These are phyloP conservation scores for Misopates orontium DNA, from an alignment of 257 asterid species.

Conservation along the genomic window DNA sequence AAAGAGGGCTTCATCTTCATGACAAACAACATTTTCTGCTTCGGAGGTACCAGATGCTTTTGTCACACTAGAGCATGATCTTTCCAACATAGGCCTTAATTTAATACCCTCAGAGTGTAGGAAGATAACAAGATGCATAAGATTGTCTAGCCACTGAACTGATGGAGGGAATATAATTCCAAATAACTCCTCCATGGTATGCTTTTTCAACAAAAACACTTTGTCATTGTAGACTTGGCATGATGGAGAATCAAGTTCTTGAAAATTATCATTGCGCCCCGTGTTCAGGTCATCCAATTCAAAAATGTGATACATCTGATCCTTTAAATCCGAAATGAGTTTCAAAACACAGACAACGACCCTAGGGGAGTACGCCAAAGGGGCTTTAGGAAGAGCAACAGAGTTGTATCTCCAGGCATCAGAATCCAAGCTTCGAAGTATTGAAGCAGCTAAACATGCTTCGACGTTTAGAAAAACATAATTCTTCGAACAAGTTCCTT, in stretches of 20 bases:
- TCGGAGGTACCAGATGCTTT: slow-evolving; percentile 71
- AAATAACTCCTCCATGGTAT: slow-evolving; percentile 65
- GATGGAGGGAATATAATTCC: slow-evolving; percentile 65
- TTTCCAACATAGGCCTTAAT: slow-evolving; percentile 70
- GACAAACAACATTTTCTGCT: slow-evolving; percentile 67
- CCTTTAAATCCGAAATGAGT: slow-evolving; percentile 66
- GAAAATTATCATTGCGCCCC: slow-evolving; percentile 27
- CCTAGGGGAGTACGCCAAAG: slow-evolving; percentile 80
- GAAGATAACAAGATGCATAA: slow-evolving; percentile 64
- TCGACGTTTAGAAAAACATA: slow-evolving; percentile 63
- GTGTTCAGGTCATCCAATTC: slow-evolving; percentile 48
- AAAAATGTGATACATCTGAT: slow-evolving; percentile 39
- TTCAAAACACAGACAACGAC: slow-evolving; percentile 67
- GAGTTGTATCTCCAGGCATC: slow-evolving; percentile 58
- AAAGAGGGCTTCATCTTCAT: slow-evolving; percentile 95
- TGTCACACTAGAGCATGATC: slow-evolving; percentile 59
- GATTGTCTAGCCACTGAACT: slow-evolving; percentile 73
- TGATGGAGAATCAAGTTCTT: slow-evolving; percentile 45
- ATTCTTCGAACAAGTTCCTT: slow-evolving; percentile 51
- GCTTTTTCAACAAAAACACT: slow-evolving; percentile 55
- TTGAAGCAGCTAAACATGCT: slow-evolving; percentile 64
- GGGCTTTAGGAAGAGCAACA: slow-evolving; percentile 54
- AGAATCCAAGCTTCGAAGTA: slow-evolving; percentile 61
- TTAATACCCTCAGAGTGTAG: slow-evolving; percentile 86
- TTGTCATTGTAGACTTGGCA: slow-evolving; percentile 45